Percentiles rank a stretch among this genome's conserved stretches.
Evolutionary conservation across 75 land plant species (phyloP).

Genomic region (Cryptomeria japonica): DNA sequence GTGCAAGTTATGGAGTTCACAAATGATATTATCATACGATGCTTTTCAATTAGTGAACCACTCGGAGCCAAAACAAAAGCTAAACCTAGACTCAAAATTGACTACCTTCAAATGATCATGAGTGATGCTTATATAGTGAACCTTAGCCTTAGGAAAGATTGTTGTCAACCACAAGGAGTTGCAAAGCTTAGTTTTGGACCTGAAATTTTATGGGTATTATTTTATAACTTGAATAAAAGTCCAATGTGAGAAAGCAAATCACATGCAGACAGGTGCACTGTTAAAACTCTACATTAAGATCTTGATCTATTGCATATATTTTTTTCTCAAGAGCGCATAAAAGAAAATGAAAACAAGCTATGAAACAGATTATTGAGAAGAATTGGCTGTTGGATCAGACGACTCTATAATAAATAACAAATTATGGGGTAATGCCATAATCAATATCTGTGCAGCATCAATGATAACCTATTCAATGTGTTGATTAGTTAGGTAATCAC

Average conservation of each 20-base stretch:
- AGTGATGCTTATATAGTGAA: too few species aligned
- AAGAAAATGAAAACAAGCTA: not conserved
- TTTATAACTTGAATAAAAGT: not conserved
- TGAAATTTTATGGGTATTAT: not conserved
- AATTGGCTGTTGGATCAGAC: not conserved
- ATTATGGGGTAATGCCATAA: not conserved
- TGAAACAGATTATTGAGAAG: too few species aligned
- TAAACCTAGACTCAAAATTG: too few species aligned
- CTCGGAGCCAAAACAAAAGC: too few species aligned
- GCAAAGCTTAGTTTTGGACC: not conserved
- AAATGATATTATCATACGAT: too few species aligned
- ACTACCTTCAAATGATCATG: too few species aligned
- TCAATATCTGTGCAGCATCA: not conserved
- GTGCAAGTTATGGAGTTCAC: too few species aligned
- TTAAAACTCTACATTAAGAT: not conserved
- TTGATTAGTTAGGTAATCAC: not conserved
- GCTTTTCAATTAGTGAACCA: too few species aligned
- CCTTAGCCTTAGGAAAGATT: too few species aligned
- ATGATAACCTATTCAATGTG: not conserved
- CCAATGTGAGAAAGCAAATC: not conserved
- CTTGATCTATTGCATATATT: not conserved
- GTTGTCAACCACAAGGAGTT: too few species aligned
- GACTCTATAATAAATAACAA: not conserved
- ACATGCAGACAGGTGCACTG: not conserved
- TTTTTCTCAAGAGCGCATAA: not conserved